Evolutionary conservation across 208 protist genomes (phyloP), one percentile per base, ranked within the genome.

Genomic region (Crithidia brevicula): DNA sequence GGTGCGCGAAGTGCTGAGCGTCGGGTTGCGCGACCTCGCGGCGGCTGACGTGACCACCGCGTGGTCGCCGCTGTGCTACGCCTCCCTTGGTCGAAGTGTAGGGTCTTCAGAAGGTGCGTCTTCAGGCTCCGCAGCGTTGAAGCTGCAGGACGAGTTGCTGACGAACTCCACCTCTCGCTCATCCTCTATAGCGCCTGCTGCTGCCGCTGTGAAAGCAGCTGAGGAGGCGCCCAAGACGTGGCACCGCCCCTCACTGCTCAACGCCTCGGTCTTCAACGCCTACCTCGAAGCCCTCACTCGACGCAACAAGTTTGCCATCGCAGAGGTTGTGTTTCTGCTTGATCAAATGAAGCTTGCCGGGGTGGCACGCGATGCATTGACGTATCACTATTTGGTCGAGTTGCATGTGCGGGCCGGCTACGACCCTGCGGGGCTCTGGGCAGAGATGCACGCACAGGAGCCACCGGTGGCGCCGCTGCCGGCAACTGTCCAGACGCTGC

Each of bases 321-420:
- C 78, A 15, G 87, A 95, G 72, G 83, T 91, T 1, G 27, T 58
- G 4, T 87, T 88, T 69, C 57, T 95, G 11, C 68, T 93, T 51
- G 45, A 81, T 18, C 52, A 72, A 45, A 95, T 95, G 90, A 68
- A 59, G 40, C 54, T 50, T 4, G 53, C 36, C 10, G 67, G 67
- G 4, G 71, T 90, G 9, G 53, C n/a, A 27, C 65, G 72, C 13
- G 75, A 89, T 65, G 83, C 81, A 23, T 64, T 92, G 25, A 94
- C 91, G 20, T 94, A 92, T 49, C 86, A 94, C 60, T 93, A 92
- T 63, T 72, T 96, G 18, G 76, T 93, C 43, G 88, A 94, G 53
- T 52, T 96, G 46, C 81, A 96, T 64, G 78, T 93, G 22, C 88
- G 88, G 9, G 82, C 85, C 20, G 84, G 86, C 20, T 77, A 83